These are phyloP conservation scores for Fusarium bulbicola DNA, from an alignment of 2,329 filamentous ascomycete genomes.

Conservation along the genomic window DNA sequence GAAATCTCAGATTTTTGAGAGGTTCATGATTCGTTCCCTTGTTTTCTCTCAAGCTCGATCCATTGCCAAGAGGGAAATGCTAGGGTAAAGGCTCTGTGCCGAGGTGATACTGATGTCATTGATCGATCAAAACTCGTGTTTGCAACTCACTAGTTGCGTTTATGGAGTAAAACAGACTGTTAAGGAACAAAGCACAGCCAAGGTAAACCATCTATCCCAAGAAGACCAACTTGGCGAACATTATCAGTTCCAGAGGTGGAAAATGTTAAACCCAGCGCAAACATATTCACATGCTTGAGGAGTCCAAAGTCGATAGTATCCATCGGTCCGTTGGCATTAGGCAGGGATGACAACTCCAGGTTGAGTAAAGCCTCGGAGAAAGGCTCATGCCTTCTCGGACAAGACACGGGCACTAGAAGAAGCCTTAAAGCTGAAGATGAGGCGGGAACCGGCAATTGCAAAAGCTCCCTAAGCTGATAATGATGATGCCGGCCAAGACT, in stretches of 20 bases:
- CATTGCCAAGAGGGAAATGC: neutral
- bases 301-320: neutral
- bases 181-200: neutral
- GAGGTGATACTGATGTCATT: conserved; percentile 28
- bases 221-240: neutral
- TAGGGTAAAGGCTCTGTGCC: neutral
- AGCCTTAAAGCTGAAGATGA: conserved; percentile 28
- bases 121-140: conserved; percentile 4
- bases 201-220: no score
- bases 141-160: neutral
- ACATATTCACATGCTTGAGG: conserved; percentile 24
- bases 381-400: conserved; percentile 6
- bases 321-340: conserved; percentile 17
- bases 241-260: neutral
- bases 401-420: conserved; percentile 12
- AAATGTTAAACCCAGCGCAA: neutral
- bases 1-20: neutral
- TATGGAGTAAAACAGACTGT: neutral
- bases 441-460: conserved; percentile 23
- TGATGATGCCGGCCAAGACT: neutral
- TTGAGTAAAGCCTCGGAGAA: conserved; percentile 17
- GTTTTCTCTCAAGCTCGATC: neutral
- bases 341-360: conserved; percentile 18
- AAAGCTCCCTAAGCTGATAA: neutral
- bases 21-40: neutral